phyloP scores from a whole-genome alignment of 805 yeast genomes.

The Pichia sporocuriosa region DNA sequence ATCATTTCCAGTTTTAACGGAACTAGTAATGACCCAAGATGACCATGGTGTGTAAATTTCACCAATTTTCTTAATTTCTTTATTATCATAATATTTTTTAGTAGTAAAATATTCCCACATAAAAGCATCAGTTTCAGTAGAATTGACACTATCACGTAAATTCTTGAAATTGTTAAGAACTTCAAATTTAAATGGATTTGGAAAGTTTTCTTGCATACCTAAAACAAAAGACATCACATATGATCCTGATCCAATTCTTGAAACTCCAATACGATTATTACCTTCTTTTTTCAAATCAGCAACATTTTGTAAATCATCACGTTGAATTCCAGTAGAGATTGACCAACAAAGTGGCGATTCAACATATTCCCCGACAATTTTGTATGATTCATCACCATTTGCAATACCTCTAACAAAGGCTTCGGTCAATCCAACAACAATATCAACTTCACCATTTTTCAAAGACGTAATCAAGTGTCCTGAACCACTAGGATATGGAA shows the following conservation, averaged over 20 bases:
- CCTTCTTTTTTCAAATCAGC: conserved; percentile 42
- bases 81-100: conserved; percentile 71
- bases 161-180: conserved; percentile 63
- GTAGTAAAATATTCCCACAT: conserved; percentile 96
- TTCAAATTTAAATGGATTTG: conserved; percentile 39
- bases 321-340: conserved; percentile 63
- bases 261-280: conserved; percentile 60
- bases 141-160: conserved; percentile 74
- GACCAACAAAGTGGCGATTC: conserved; percentile 88
- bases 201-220: conserved; percentile 54
- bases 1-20: conserved; percentile 31
- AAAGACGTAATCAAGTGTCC: conserved; percentile 79
- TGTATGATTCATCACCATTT: conserved; percentile 55
- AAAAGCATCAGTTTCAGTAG: conserved; percentile 63
- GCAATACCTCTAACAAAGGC: conserved; percentile 82
- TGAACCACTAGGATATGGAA: conserved; percentile 78
- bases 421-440: conserved; percentile 86
- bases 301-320: conserved; percentile 47
- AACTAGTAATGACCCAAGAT: conserved; percentile 75
- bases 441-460: conserved; percentile 55
- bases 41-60: conserved; percentile 96
- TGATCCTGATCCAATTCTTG: conserved; percentile 87
- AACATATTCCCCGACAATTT: conserved; percentile 76
- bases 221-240: conserved; percentile 86
- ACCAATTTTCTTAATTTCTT: conserved; percentile 77